A percentile compares a stretch with the other conserved stretches of the same genome.
phyloP scores from a whole-genome alignment of 2,329 filamentous ascomycete species.

The Rhinocladiella mackenziei region DNA sequence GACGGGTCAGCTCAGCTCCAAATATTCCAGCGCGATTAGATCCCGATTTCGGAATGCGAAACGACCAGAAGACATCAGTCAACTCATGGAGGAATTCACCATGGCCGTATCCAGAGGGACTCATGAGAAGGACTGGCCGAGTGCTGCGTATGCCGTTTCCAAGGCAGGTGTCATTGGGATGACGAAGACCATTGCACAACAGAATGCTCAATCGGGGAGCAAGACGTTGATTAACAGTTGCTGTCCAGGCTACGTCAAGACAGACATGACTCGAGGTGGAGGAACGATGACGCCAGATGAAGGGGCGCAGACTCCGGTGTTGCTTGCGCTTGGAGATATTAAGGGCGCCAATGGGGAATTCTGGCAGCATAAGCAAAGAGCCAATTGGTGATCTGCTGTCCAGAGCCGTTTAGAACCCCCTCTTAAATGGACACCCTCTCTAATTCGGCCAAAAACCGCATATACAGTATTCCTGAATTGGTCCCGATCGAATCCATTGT shows the following conservation, averaged over 20 bases:
- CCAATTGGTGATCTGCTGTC: slow-evolving; percentile 16
- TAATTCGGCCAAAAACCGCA: too few relatives aligned
- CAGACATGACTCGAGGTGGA: slow-evolving; percentile 46
- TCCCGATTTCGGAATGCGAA: slow-evolving; percentile 42
- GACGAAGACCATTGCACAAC: slow-evolving; percentile 38
- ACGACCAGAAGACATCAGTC: slow-evolving; percentile 43
- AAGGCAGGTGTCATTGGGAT: slow-evolving; percentile 45
- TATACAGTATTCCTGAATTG: too few relatives aligned
- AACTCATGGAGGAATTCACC: slow-evolving; percentile 49
- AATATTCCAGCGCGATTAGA: slow-evolving; percentile 45
- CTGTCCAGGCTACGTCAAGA: slow-evolving; percentile 45
- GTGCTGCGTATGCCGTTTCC: slow-evolving; percentile 48
- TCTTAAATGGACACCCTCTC: too few relatives aligned
- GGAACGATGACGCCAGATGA: slow-evolving; percentile 42
- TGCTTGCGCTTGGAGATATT: slow-evolving; percentile 42
- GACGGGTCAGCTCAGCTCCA: slow-evolving; percentile 41
- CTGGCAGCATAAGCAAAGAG: slow-evolving; percentile 39
- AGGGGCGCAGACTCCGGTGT: slow-evolving; percentile 44
- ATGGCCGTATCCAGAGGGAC: slow-evolving; percentile 47
- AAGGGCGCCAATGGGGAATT: slow-evolving; percentile 37
- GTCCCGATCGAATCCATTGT: too few relatives aligned
- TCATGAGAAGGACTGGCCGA: slow-evolving; percentile 46
- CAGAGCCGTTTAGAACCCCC: neutral
- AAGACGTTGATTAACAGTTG: slow-evolving; percentile 39
- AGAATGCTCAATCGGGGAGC: slow-evolving; percentile 35